Evolutionary conservation across 192 early-diverging fungal genomes (phyloP).

Genomic region (Phlyctochytrium planicorne): DNA sequence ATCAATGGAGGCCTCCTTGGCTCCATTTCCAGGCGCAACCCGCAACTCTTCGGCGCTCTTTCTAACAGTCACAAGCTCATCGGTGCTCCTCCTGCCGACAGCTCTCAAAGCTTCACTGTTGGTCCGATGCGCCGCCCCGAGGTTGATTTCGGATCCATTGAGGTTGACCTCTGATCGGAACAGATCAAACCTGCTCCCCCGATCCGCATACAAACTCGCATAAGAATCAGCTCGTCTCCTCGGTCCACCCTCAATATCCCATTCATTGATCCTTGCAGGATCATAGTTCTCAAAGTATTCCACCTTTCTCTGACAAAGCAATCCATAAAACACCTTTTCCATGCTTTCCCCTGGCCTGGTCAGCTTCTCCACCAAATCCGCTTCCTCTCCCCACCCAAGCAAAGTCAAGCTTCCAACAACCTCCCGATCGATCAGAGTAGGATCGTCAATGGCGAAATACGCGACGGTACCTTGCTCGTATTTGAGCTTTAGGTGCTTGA

Average conservation of each 20-base stretch:
- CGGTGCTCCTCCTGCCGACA: constrained; percentile 1
- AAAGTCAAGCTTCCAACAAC: constrained; percentile 42
- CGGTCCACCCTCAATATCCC: constrained; percentile 44
- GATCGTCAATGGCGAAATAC: constrained; percentile 16
- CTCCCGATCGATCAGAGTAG: constrained; percentile 40
- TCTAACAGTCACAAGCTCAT: constrained; percentile 1
- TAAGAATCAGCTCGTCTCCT: constrained; percentile 32
- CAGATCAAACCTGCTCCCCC: constrained; percentile 15
- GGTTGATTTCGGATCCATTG: background rate
- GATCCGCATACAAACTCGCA: constrained; percentile 3
- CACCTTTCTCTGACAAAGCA: constrained; percentile 45
- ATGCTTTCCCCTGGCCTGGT: constrained; percentile 14
- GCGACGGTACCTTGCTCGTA: constrained; percentile 7
- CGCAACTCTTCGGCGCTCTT: constrained; percentile 6
- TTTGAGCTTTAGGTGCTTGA: constrained; percentile 14
- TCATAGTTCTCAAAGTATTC: constrained; percentile 55
- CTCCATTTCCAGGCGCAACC: background rate
- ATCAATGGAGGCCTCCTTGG: background rate
- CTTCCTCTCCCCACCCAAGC: constrained; percentile 51
- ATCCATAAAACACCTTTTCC: constrained; percentile 59
- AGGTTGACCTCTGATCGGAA: constrained; percentile 12
- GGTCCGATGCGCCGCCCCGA: background rate
- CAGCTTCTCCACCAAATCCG: constrained; percentile 15
- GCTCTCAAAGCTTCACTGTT: background rate
- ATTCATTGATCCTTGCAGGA: constrained; percentile 16